Base-by-base conservation (phyloP, 768 basidiomycete species). In the Dentipellis sp. region DNA sequence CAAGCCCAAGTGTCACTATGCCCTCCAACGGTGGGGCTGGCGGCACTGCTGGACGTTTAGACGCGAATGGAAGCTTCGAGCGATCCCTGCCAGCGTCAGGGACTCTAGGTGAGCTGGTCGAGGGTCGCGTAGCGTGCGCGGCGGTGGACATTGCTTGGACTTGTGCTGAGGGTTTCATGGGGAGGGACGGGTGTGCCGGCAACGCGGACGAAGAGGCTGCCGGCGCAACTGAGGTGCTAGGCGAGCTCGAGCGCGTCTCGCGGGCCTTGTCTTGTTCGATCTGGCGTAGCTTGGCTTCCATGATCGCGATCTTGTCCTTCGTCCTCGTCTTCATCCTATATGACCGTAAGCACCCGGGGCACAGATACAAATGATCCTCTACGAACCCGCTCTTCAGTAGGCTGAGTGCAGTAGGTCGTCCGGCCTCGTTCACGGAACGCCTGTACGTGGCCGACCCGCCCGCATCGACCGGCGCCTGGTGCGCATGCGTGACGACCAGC, bases 261-360 rank as follows among this genome's bases (percentile, higher is more conserved):
- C 50, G 51, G 4, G 50, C 50, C 4, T 62, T 53, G 10, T 69
- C 68, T 50, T 69, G 66, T 63, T 83, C 82, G 79, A 97, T 83
- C 59, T 91, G 82, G 16, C 83, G 80, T 21, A 99, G 75, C 69
- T 99, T 99, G 2, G 95, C 95, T 71, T 99, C 97, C 79, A 97
- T 88, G 64, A 86, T 81, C 8, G 94, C 93, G 62, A 99, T 99
- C 71, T 97, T 97, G 63, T 83, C 84, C 46, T 79, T 73, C 1
- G 91, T 94, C 51, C 90, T 94, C 64, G 42, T 45, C 42, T 45
- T 45, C 19, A 10, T 10, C 42, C 42, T 45, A 14, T 5, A 17
- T 17, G 16, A 45, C 29, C 29, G 6, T 29, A 29, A 29, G 29
- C 29, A 29, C 3, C 29, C 29, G 29, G 3, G 6, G 29, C 29